A percentile compares a stretch with the other conserved stretches of the same genome.
Conservation (phyloP, 2,329 filamentous ascomycete species). For the Epichloe brachyelytri region DNA sequence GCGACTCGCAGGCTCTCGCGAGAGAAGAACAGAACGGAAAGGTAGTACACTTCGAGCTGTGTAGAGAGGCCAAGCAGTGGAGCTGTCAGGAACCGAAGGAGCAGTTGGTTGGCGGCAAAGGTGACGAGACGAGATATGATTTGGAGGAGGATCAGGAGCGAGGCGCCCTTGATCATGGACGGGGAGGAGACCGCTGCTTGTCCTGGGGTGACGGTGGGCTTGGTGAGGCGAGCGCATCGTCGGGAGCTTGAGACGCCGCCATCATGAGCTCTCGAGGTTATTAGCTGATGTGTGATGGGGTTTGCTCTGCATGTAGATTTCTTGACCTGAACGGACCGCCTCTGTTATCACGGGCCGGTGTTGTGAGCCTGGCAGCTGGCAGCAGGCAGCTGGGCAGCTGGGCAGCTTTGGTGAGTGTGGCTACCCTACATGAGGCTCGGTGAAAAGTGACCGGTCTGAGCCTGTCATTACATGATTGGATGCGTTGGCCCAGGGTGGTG, state of each 20-base stretch:
- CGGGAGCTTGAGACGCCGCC: neutral
- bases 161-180: conserved; percentile 54
- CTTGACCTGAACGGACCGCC: too few species aligned
- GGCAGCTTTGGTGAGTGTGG: too few species aligned
- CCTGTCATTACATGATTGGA: too few species aligned
- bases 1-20: conserved; percentile 86
- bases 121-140: conserved; percentile 77
- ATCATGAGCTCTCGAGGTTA: neutral
- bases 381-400: too few species aligned
- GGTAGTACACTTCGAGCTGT: conserved; percentile 85
- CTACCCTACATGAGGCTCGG: too few species aligned
- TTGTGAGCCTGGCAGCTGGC: too few species aligned
- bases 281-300: too few species aligned
- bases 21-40: conserved; percentile 88
- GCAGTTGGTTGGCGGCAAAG: conserved; percentile 81
- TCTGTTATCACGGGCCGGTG: too few species aligned
- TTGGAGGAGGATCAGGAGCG: conserved; percentile 79
- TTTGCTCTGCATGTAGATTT: too few species aligned
- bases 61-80: conserved; percentile 72
- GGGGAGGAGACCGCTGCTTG: conserved; percentile 4
- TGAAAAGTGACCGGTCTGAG: too few species aligned
- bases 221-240: neutral
- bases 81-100: conserved; percentile 79
- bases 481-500: too few species aligned
- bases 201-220: neutral